Evolutionary conservation across 495 filamentous ascomycete species (phyloP).

Genomic region (Talaromyces proteolyticus): DNA sequence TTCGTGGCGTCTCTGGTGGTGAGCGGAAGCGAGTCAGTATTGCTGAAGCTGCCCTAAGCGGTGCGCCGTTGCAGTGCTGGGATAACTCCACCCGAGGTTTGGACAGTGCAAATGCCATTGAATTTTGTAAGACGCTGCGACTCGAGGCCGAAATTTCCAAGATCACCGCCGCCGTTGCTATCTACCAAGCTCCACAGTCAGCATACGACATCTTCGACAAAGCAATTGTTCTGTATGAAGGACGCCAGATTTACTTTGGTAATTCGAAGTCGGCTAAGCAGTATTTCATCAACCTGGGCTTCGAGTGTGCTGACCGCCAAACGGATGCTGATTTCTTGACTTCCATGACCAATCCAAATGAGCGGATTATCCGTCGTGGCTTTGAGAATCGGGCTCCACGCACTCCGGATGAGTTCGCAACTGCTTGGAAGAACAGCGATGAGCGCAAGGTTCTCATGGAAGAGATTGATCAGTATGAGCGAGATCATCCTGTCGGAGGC

Average conservation of each 20-base stretch:
- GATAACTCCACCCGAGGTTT: conserved; percentile 73
- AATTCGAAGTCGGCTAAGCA: conserved; percentile 52
- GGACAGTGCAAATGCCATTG: conserved; percentile 75
- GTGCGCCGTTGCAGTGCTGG: conserved; percentile 73
- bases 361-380: conserved; percentile 57
- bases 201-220: conserved; percentile 79
- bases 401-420: conserved; percentile 73
- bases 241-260: conserved; percentile 80
- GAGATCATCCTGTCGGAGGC: conserved; percentile 55
- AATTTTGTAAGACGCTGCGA: conserved; percentile 67
- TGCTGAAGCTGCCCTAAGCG: conserved; percentile 61
- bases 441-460: conserved; percentile 57
- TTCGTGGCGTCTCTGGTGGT: conserved; percentile 75
- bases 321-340: conserved; percentile 80
- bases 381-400: conserved; percentile 61
- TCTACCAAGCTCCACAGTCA: conserved; percentile 76
- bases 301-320: conserved; percentile 64
- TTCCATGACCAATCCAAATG: conserved; percentile 65
- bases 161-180: conserved; percentile 66
- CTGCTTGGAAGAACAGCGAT: conserved; percentile 67
- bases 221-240: conserved; percentile 72
- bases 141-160: conserved; percentile 59
- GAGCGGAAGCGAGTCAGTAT: conserved; percentile 83
- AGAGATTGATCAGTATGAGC: conserved; percentile 69
- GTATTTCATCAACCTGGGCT: conserved; percentile 72